Conservation (phyloP, 495 filamentous ascomycete genomes). For the Penicillium lagena region DNA sequence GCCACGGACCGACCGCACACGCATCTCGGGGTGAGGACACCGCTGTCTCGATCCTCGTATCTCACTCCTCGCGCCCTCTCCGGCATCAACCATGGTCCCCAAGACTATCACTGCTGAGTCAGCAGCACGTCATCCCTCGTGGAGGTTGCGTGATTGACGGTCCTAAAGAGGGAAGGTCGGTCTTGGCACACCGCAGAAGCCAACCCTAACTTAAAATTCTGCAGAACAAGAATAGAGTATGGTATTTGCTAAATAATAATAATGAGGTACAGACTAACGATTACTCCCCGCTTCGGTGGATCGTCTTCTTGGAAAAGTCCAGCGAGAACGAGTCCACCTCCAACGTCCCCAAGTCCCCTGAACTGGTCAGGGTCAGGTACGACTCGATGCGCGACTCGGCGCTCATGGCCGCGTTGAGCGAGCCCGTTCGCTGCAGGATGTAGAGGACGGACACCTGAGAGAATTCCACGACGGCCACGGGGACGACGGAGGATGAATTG, state of each 20-base stretch:
- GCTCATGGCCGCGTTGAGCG: constrained; percentile 24
- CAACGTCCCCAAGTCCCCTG: constrained; percentile 24
- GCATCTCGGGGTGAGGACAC: too few relatives aligned
- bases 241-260: too few relatives aligned
- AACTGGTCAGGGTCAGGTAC: constrained; percentile 25
- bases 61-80: too few relatives aligned
- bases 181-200: background rate
- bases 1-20: too few relatives aligned
- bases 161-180: constrained; percentile 2
- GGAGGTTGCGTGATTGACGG: constrained; percentile 14
- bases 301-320: too few relatives aligned
- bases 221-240: too few relatives aligned
- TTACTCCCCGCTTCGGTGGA: too few relatives aligned
- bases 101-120: background rate
- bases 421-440: constrained; percentile 42
- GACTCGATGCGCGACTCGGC: constrained; percentile 28
- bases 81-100: too few relatives aligned
- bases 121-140: constrained; percentile 20
- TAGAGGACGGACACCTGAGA: constrained; percentile 43
- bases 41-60: too few relatives aligned
- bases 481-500: constrained; percentile 5
- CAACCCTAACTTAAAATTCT: background rate
- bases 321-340: constrained; percentile 23
- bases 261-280: too few relatives aligned
- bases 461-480: constrained; percentile 30